Conservation (phyloP, 225 moss, liverwort and hornwort genomes). For the Sphagnum contortum region DNA sequence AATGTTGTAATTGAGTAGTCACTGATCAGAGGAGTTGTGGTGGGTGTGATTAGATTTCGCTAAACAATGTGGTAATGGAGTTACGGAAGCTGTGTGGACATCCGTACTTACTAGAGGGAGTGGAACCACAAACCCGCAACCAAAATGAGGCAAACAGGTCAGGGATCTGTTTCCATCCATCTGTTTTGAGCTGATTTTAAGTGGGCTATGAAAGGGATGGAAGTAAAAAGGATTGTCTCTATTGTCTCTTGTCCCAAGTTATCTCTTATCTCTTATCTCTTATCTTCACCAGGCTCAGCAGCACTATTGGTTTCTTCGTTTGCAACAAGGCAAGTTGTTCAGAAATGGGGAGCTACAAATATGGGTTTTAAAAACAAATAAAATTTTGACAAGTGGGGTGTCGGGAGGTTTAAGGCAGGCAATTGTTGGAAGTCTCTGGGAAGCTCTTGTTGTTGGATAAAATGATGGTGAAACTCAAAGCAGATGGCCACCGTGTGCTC, state of each 20-base stretch:
- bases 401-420: constrained; percentile 27
- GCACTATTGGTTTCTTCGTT: too few relatives aligned
- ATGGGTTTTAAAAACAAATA: too few relatives aligned
- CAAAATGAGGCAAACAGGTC: constrained; percentile 93
- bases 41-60: constrained; percentile 47
- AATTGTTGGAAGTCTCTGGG: constrained; percentile 87
- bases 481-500: constrained; percentile 90
- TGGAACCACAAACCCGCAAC: constrained; percentile 74
- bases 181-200: too few relatives aligned
- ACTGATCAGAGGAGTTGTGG: not conserved
- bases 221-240: not conserved
- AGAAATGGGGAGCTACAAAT: too few relatives aligned
- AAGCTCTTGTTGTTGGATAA: constrained; percentile 98
- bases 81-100: constrained; percentile 93
- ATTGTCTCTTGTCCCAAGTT: too few relatives aligned
- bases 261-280: too few relatives aligned
- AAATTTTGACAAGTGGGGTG: too few relatives aligned
- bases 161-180: too few relatives aligned
- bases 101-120: constrained; percentile 91
- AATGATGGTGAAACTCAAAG: constrained; percentile 75
- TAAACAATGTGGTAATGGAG: constrained; percentile 94
- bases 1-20: too few relatives aligned
- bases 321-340: too few relatives aligned
- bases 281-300: too few relatives aligned
- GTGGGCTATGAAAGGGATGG: too few relatives aligned